Base-by-base conservation (phyloP, 2,329 filamentous ascomycete species). In the Arthrobotrys iridis region DNA sequence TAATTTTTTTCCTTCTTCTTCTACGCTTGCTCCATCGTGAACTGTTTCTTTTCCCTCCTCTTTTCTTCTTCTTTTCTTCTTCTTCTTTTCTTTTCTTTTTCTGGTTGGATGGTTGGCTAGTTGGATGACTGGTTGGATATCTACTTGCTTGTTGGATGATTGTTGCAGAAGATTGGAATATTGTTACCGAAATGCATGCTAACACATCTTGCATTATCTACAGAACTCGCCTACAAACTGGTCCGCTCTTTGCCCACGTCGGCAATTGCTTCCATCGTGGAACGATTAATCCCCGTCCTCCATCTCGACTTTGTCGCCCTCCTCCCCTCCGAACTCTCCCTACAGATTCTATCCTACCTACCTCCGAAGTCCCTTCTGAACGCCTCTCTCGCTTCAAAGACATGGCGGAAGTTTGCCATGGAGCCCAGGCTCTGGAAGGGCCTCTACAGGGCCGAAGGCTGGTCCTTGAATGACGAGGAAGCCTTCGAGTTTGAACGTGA, bases 251-350 rank as follows among this genome's bases (percentile, higher is more conserved):
- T 97, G 26, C 91, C 91, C 15, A 96, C 93, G 0, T 91, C 91
- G 4, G 88, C 89, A 63, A 89, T 97, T 73, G 89, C 91, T 57
- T 86, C 90, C 46, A 91, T 97, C 62, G 92, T 97, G 50, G 88
- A 93, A 64, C 88, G 90, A 77, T 84, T 97, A 15, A 91, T 90
- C 77, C 92, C 93, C 2, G 87, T 93, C 60, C 89, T 98, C 1
- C 93, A 97, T 82, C 94, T 97, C 83, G 92, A 99, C 83, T 97
- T 97, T 64, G 89, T 97, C 43, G 85, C 88, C 77, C 89, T 92
- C 79, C 87, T 99, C 0, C 95, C 95, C 0, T 89, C 92, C 24
- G 95, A 99, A 82, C 91, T 99, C 79, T 96, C 93, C 75, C 89
- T 95, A 46, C 91, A 96, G 80, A 90, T 98, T 46, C 89, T 99